A percentile compares a stretch with the other conserved stretches of the same genome.
These are phyloP conservation scores for Oidiodendron maius DNA, from an alignment of 495 filamentous ascomycete species.

Conservation along the genomic window DNA sequence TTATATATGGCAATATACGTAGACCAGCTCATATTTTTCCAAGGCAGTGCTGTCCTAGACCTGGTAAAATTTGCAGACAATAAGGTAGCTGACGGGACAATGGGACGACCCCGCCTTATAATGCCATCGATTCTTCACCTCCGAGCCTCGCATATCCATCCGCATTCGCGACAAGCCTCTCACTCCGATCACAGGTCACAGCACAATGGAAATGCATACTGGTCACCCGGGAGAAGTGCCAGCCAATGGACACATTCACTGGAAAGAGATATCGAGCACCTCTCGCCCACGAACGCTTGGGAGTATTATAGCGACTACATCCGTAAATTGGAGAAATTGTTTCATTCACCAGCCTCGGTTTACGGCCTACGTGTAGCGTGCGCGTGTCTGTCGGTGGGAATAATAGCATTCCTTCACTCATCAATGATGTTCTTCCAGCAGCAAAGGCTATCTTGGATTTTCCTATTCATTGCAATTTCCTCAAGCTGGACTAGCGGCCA, in stretches of 20 bases:
- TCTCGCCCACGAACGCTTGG: background rate
- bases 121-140: too few species aligned
- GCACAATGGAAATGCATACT: too few species aligned
- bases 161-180: too few species aligned
- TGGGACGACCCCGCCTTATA: too few species aligned
- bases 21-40: too few species aligned
- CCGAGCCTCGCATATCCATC: too few species aligned
- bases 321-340: background rate
- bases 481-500: constrained; percentile 56
- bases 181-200: too few species aligned
- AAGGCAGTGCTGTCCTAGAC: too few species aligned
- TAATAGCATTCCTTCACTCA: constrained; percentile 50
- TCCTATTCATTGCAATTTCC: constrained; percentile 68
- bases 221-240: too few species aligned
- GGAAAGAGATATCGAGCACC: background rate
- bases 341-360: background rate
- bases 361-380: constrained; percentile 28
- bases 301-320: background rate
- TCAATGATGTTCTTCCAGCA: constrained; percentile 64
- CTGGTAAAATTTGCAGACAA: too few species aligned
- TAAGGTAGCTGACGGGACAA: too few species aligned
- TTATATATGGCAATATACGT: too few species aligned
- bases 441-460: constrained; percentile 71
- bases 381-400: constrained; percentile 41
- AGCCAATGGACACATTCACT: background rate